Conservation (phyloP, 2,329 filamentous ascomycete species). For the Apiospora saccharicola region DNA sequence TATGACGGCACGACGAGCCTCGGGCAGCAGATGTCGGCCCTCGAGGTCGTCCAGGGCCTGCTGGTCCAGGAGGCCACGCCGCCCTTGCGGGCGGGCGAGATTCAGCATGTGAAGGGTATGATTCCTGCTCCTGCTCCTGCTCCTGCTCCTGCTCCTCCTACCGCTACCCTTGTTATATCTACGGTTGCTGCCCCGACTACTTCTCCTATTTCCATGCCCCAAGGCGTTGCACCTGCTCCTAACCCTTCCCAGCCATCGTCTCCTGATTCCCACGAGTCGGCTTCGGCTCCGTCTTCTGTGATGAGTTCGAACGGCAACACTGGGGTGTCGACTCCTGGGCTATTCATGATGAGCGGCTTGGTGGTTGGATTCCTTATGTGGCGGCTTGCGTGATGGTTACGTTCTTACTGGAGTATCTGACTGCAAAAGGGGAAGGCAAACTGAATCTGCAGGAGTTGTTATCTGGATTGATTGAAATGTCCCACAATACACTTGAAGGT, state of each 20-base stretch:
- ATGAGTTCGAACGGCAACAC: neutral
- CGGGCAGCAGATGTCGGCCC: conserved; percentile 70
- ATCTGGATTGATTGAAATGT: neutral
- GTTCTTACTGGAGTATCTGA: no score
- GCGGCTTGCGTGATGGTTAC: neutral
- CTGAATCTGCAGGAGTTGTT: neutral
- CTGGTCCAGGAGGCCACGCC: conserved; percentile 52
- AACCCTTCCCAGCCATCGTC: neutral
- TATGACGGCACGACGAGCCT: conserved; percentile 64
- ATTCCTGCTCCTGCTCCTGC: conserved; percentile 15
- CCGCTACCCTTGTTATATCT: conserved; percentile 16
- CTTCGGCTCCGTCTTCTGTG: neutral
- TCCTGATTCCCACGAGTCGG: neutral
- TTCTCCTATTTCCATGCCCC: no score
- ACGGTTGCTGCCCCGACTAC: neutral
- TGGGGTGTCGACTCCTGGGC: neutral
- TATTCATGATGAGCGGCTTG: neutral
- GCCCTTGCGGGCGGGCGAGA: conserved; percentile 57
- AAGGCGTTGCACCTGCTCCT: neutral
- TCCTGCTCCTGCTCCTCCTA: conserved; percentile 15
- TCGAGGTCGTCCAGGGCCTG: conserved; percentile 69
- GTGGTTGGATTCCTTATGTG: neutral
- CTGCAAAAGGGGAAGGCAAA: neutral
- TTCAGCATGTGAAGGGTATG: conserved; percentile 49
- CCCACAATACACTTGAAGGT: no score